A percentile compares a stretch with the other conserved stretches of the same genome.
Conservation (phyloP, 83 land plant species). For the Diphasiastrum complanatum region DNA sequence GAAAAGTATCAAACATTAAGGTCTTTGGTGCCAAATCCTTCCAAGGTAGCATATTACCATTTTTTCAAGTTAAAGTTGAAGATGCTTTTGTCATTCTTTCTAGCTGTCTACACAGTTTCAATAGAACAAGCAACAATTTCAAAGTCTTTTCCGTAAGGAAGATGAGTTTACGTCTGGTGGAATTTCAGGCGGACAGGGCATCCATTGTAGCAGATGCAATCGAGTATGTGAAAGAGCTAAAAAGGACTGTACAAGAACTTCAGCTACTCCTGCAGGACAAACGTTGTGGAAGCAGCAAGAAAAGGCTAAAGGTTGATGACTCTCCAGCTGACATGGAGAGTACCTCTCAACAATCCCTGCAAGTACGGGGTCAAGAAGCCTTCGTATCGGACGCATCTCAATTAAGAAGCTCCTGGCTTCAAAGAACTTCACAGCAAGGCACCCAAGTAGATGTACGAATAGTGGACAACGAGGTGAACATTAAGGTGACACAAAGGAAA, state of each 20-base stretch:
- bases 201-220: conserved; percentile 75
- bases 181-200: conserved; percentile 54
- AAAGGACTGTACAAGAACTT: conserved; percentile 62
- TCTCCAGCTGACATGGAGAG: conserved; percentile 26
- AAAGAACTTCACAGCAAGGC: conserved; percentile 59
- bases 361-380: background rate
- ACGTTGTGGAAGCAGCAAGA: conserved; percentile 32
- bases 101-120: background rate
- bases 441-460: conserved; percentile 69
- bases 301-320: conserved; percentile 30
- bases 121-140: background rate
- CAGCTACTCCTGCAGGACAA: conserved; percentile 64
- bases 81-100: too few relatives aligned
- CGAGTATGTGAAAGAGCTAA: conserved; percentile 71
- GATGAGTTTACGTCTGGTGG: background rate
- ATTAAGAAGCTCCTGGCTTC: conserved; percentile 71
- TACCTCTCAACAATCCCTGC: conserved; percentile 13
- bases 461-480: conserved; percentile 73
- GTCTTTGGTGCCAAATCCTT: conserved; percentile 58
- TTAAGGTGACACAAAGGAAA: conserved; percentile 64
- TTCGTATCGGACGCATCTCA: too few relatives aligned
- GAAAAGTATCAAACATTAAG: conserved; percentile 49
- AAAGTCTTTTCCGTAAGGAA: background rate
- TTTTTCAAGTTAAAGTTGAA: too few relatives aligned
- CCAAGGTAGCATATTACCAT: conserved; percentile 45